phyloP scores from a whole-genome alignment of 306 rosid genomes.

The Vachellia collinsii region DNA sequence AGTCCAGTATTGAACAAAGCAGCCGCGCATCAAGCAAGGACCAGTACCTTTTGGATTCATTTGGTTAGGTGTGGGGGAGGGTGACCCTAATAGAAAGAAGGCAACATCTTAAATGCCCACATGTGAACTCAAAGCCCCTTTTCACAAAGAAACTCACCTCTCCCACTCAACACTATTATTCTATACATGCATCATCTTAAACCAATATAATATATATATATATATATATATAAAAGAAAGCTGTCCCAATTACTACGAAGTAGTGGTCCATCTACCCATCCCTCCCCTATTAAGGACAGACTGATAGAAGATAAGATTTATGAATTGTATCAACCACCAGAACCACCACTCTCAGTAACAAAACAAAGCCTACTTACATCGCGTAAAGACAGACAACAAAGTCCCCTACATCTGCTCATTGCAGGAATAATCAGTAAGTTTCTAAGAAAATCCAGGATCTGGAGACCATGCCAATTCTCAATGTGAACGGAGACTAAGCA shows the following conservation, averaged over 20 bases:
- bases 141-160: slow-evolving; percentile 18
- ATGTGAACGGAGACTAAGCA: background rate
- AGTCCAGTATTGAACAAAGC: background rate
- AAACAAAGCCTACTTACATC: slow-evolving; percentile 48
- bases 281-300: slow-evolving; percentile 21
- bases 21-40: slow-evolving; percentile 41
- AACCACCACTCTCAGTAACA: slow-evolving; percentile 30
- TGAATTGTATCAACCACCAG: slow-evolving; percentile 59
- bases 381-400: slow-evolving; percentile 33
- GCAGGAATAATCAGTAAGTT: background rate
- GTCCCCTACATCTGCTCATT: background rate
- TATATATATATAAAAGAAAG: background rate
- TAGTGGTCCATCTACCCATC: slow-evolving; percentile 36
- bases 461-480: background rate
- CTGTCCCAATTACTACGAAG: slow-evolving; percentile 27
- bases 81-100: slow-evolving; percentile 24
- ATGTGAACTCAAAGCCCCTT: slow-evolving; percentile 29
- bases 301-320: slow-evolving; percentile 34
- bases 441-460: background rate
- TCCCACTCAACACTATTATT: background rate
- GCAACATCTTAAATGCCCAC: slow-evolving; percentile 44
- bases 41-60: slow-evolving; percentile 41
- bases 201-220: background rate
- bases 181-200: slow-evolving; percentile 10
- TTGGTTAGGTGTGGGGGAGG: slow-evolving; percentile 31